A percentile compares a stretch with the other conserved stretches of the same genome.
These are phyloP conservation scores for Lipomyces lipofer DNA, from an alignment of 805 yeast genomes.

Conservation along the genomic window DNA sequence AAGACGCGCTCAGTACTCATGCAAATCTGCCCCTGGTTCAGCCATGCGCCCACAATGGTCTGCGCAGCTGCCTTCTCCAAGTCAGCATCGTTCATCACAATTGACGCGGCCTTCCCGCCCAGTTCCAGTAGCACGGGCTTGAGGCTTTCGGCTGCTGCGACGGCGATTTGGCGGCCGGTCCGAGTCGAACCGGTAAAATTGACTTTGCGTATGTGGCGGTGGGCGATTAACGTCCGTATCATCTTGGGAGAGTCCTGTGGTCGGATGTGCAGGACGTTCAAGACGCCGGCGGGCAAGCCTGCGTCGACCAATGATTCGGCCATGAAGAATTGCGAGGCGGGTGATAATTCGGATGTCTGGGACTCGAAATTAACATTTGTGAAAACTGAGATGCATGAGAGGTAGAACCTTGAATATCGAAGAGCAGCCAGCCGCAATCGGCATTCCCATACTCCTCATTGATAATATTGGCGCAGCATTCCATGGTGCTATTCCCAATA, in stretches of 20 bases:
- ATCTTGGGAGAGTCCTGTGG: slow-evolving; percentile 48
- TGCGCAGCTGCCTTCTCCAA: slow-evolving; percentile 62
- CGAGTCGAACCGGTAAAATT: slow-evolving; percentile 88
- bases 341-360: slow-evolving; percentile 72
- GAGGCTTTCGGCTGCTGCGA: slow-evolving; percentile 64
- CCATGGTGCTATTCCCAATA: slow-evolving; percentile 87
- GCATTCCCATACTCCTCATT: slow-evolving; percentile 82
- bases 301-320: slow-evolving; percentile 68
- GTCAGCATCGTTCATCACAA: slow-evolving; percentile 73
- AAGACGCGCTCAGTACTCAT: slow-evolving; percentile 89
- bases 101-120: slow-evolving; percentile 85
- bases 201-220: slow-evolving; percentile 70
- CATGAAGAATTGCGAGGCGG: slow-evolving; percentile 68
- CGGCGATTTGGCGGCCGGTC: slow-evolving; percentile 72
- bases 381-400: neutral
- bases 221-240: slow-evolving; percentile 71
- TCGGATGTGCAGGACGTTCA: slow-evolving; percentile 54
- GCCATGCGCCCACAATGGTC: slow-evolving; percentile 74
- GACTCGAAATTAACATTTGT: neutral
- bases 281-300: slow-evolving; percentile 79
- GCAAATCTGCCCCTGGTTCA: slow-evolving; percentile 91
- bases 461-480: slow-evolving; percentile 83
- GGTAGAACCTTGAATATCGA: slow-evolving; percentile 57
- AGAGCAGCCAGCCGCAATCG: slow-evolving; percentile 80
- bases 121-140: slow-evolving; percentile 82